A percentile compares a stretch with the other conserved stretches of the same genome.
These are phyloP conservation scores for Lasiodiplodia citricola DNA, from an alignment of 2,329 filamentous ascomycete species.

Conservation along the genomic window DNA sequence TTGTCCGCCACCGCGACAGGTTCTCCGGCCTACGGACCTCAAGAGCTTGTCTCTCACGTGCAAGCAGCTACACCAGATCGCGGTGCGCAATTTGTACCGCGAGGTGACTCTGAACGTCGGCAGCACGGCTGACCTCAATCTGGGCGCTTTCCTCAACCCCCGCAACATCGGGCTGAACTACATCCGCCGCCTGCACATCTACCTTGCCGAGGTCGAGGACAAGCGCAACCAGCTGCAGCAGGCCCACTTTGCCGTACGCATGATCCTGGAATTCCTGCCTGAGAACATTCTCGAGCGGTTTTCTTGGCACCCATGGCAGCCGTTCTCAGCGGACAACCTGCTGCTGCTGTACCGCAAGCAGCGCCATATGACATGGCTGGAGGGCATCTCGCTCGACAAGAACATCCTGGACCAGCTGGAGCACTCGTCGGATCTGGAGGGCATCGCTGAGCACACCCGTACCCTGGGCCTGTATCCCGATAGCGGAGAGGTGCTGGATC, in stretches of 20 bases:
- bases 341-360: slow-evolving; percentile 55
- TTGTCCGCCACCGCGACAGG: slow-evolving; percentile 33
- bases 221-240: slow-evolving; percentile 52
- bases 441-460: slow-evolving; percentile 47
- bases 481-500: slow-evolving; percentile 50
- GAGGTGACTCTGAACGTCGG: slow-evolving; percentile 55
- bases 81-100: slow-evolving; percentile 53
- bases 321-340: slow-evolving; percentile 55
- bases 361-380: slow-evolving; percentile 55
- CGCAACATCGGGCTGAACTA: slow-evolving; percentile 55
- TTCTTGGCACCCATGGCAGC: slow-evolving; percentile 57
- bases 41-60: slow-evolving; percentile 54
- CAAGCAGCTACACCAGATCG: slow-evolving; percentile 54
- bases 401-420: slow-evolving; percentile 49
- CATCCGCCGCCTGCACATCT: slow-evolving; percentile 53
- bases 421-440: slow-evolving; percentile 47
- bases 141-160: slow-evolving; percentile 53
- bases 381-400: slow-evolving; percentile 53
- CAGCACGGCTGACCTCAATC: slow-evolving; percentile 48
- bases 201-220: slow-evolving; percentile 51
- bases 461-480: slow-evolving; percentile 57
- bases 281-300: slow-evolving; percentile 56
- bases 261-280: slow-evolving; percentile 56
- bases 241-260: slow-evolving; percentile 54
- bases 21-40: slow-evolving; percentile 54